These are phyloP conservation scores for Panicum miliaceum DNA, from an alignment of 176 grass and related monocot genomes.

Conservation along the genomic window DNA sequence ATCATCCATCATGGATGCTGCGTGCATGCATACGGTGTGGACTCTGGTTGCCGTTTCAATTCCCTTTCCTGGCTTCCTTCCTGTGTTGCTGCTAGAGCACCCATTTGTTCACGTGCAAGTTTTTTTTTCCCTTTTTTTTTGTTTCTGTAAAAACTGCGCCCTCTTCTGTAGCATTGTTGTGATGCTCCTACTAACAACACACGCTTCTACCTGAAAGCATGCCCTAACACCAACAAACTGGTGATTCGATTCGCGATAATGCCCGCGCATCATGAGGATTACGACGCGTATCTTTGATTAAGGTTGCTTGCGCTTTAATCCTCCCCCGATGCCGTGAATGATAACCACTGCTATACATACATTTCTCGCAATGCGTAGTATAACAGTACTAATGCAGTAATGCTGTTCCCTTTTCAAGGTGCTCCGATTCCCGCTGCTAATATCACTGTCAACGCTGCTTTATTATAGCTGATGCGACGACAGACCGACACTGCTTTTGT, in stretches of 20 bases:
- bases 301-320: slow-evolving; percentile 30
- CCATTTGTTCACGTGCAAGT: neutral
- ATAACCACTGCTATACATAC: neutral
- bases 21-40: neutral
- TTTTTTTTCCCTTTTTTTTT: no score
- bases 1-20: no score
- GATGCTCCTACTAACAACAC: no score
- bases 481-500: slow-evolving; percentile 5
- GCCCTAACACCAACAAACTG: no score
- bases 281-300: neutral
- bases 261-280: neutral
- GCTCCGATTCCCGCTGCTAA: neutral
- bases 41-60: no score
- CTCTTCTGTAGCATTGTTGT: neutral
- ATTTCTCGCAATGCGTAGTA: neutral
- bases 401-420: neutral
- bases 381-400: neutral
- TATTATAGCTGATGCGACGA: neutral
- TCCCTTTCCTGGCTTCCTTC: neutral
- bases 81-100: neutral
- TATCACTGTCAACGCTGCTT: slow-evolving; percentile 7
- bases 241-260: neutral
- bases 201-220: neutral
- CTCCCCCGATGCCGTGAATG: neutral
- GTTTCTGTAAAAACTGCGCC: neutral